Evolutionary conservation across 345 rosid species (phyloP), one percentile per base, ranked within the genome.

Genomic region (Lepidium didymum): DNA sequence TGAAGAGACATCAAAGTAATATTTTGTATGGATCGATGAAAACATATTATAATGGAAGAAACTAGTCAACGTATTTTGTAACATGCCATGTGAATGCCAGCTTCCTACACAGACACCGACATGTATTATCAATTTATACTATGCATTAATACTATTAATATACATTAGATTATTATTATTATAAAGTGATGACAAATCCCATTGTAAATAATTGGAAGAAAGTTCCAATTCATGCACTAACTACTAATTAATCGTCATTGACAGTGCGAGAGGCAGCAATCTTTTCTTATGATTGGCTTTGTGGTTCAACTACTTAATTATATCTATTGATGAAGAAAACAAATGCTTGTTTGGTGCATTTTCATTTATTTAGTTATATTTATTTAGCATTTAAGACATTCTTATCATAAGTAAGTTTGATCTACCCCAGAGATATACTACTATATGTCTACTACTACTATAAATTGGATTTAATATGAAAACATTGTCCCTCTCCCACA

Each of bases 31-130:
- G 50, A 56, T 57, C 36, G 60, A 57, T 58, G 56, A 65, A 51
- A 66, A 67, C 34, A n/a, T n/a, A n/a, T n/a, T n/a, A 66, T 59
- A 51, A 74, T 54, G 52, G 52, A 64, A 31, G 53, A 61, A 54
- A 10, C 52, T 67, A 55, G 78, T 68, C 78, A 74, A 74, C 73
- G 68, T 62, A 44, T 51, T 25, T 25, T 54, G 53, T 68, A 74
- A 80, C 88, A 82, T 58, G 35, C 85, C 90, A 87, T 81, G 94
- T 87, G 91, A 76, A 58, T 70, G 84, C 83, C 90, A 82, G 79
- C 90, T 65, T 55, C 64, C 60, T 11, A 67, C 43, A 67, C 45
- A 67, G 42, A 53, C 63, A 47, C 74, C 53, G 64, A 68, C 78
- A 68, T 16, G 58, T 54, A 61, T 62, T 52, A 58, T 66, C 77